These are phyloP conservation scores for Acacia concinna DNA, from an alignment of 331 rosid species.

Conservation along the genomic window DNA sequence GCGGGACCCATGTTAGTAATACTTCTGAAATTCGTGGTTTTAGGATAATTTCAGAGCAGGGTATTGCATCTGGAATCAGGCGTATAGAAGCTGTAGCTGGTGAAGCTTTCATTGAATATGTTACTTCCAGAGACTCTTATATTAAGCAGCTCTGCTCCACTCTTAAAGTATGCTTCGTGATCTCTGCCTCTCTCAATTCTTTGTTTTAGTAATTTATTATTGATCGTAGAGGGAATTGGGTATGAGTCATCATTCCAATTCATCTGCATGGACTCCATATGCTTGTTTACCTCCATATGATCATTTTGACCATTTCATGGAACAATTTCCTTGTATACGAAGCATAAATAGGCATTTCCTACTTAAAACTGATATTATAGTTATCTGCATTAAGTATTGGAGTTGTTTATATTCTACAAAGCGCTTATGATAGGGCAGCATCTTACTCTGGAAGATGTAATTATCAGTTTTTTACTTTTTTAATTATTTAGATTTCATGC, in stretches of 20 bases:
- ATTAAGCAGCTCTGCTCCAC: slow-evolving; percentile 77
- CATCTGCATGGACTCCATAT: slow-evolving; percentile 6
- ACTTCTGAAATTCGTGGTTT: slow-evolving; percentile 95
- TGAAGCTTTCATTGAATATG: slow-evolving; percentile 85
- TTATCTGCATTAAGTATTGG: neutral
- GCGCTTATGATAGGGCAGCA: neutral
- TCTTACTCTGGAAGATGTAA: neutral
- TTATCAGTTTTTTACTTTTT: neutral
- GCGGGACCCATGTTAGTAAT: slow-evolving; percentile 88
- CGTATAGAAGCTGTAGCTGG: slow-evolving; percentile 98
- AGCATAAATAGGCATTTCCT: neutral
- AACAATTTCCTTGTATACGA: neutral
- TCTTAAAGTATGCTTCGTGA: slow-evolving; percentile 63
- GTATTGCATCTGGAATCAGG: slow-evolving; percentile 89
- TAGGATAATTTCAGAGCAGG: slow-evolving; percentile 89
- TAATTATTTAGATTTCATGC: neutral
- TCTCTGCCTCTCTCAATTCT: slow-evolving; percentile 16
- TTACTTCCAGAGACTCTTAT: slow-evolving; percentile 73
- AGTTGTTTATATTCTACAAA: neutral
- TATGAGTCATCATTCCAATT: slow-evolving; percentile 10
- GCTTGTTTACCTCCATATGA: slow-evolving; percentile 1
- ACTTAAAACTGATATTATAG: neutral
- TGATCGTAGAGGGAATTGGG: neutral
- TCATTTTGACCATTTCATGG: slow-evolving; percentile 9
- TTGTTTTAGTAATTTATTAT: neutral